Percentiles rank a stretch among this genome's conserved stretches.
Evolutionary conservation across 371 early-diverging fungal genomes (phyloP).

Genomic region (Apophysomyces trapeziformis): DNA sequence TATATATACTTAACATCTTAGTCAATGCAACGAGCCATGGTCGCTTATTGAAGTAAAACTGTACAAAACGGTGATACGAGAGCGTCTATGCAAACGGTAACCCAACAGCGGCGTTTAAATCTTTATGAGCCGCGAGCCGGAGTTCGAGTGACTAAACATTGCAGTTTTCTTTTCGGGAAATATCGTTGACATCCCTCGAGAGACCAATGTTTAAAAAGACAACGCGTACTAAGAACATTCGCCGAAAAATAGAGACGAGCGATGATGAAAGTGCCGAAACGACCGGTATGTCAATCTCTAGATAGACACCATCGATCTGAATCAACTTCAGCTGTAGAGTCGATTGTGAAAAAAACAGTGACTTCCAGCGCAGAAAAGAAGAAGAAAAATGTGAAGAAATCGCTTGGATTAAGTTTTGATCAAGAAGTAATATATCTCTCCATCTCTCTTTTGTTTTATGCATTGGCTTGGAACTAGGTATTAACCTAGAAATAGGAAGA

Average conservation of each 20-base stretch:
- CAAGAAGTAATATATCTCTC: constrained; percentile 21
- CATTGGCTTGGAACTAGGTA: not conserved
- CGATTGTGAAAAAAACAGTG: constrained; percentile 29
- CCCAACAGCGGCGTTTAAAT: not conserved
- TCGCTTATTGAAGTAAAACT: too few relatives aligned
- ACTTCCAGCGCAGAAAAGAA: constrained; percentile 29
- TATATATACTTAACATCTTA: too few relatives aligned
- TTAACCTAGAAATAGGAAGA: constrained; percentile 20
- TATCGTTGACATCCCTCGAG: not conserved
- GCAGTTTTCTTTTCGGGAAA: not conserved
- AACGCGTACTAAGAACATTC: constrained; percentile 43
- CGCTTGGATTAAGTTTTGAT: constrained; percentile 43
- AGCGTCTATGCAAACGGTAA: too few relatives aligned
- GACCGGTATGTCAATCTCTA: not conserved
- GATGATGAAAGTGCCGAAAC: constrained; percentile 32
- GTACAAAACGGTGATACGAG: too few relatives aligned
- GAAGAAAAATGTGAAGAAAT: constrained; percentile 35
- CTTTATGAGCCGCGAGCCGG: not conserved
- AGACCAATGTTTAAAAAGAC: constrained; percentile 48
- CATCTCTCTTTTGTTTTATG: not conserved
- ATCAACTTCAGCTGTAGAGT: not conserved
- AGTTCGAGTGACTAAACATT: not conserved
- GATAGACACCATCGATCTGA: not conserved
- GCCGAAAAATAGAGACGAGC: constrained; percentile 40
- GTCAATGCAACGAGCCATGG: too few relatives aligned